Conservation (phyloP, 2,329 filamentous ascomycete species). For the Graphilbum ipis-grandicollis region DNA sequence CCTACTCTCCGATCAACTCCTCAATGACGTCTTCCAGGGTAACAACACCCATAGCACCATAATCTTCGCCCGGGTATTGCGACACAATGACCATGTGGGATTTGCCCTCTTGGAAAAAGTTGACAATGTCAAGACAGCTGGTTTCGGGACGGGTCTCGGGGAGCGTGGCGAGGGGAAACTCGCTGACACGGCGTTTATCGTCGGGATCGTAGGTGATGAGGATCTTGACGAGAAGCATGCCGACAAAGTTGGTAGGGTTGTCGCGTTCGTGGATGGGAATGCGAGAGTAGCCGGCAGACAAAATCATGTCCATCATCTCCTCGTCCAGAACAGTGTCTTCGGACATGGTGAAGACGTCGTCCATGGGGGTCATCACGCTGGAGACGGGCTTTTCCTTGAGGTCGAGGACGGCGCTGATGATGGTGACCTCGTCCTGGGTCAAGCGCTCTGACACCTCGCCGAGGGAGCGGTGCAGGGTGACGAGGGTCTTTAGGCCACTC, state of each 20-base stretch:
- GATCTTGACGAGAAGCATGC: conserved; percentile 97
- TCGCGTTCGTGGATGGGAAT: conserved; percentile 87
- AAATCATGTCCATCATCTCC: conserved; percentile 81
- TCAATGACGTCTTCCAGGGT: conserved; percentile 97
- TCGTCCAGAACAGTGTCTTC: conserved; percentile 87
- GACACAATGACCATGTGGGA: conserved; percentile 97
- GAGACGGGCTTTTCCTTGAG: conserved; percentile 92
- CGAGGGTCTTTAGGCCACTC: conserved; percentile 86
- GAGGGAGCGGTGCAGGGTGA: conserved; percentile 83
- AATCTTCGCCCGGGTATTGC: conserved; percentile 73
- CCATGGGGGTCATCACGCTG: conserved; percentile 96
- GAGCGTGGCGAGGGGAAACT: conserved; percentile 83
- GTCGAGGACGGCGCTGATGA: conserved; percentile 92
- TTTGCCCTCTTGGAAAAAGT: conserved; percentile 99
- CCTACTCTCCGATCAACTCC: conserved; percentile 91
- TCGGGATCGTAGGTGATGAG: conserved; percentile 97
- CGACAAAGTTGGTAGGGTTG: conserved; percentile 75
- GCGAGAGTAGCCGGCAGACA: conserved; percentile 85
- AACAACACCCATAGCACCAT: conserved; percentile 81
- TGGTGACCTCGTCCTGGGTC: conserved; percentile 95
- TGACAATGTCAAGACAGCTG: conserved; percentile 94
- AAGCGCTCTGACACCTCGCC: conserved; percentile 75
- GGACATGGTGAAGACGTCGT: conserved; percentile 93
- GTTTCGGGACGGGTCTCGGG: conserved; percentile 91
- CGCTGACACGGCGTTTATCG: conserved; percentile 68